These are phyloP conservation scores for Pleurotus eryngii DNA, from an alignment of 768 basidiomycete genomes.

Conservation along the genomic window DNA sequence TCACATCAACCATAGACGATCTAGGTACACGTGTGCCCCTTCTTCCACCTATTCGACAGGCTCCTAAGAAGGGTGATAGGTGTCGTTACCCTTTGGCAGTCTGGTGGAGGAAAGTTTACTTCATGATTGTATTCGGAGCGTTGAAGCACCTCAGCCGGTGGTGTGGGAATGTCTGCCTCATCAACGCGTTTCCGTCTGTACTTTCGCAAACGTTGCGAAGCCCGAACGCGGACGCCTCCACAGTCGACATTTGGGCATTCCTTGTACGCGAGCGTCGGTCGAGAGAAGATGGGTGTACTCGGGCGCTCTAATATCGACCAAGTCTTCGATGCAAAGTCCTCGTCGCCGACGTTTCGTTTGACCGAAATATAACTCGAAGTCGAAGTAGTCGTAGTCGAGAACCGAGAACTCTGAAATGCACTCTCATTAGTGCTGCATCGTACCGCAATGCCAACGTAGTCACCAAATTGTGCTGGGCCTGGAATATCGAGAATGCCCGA, in stretches of 20 bases:
- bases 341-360: conserved; percentile 8
- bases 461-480: conserved; percentile 14
- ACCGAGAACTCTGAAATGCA: conserved; percentile 15
- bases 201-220: not conserved
- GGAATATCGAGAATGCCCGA: not conserved
- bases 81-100: not conserved
- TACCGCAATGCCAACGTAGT: not conserved
- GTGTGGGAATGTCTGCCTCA: not conserved
- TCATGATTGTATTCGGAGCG: conserved; percentile 10
- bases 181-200: not conserved
- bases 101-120: not conserved
- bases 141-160: conserved; percentile 8
- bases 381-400: conserved; percentile 22
- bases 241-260: not conserved
- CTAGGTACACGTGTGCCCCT: not conserved
- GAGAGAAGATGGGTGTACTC: conserved; percentile 12
- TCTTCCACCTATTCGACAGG: conserved; percentile 1
- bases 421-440: not conserved
- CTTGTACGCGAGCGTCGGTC: not conserved
- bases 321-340: conserved; percentile 9
- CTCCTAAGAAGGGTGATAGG: not conserved
- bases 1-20: too few relatives aligned
- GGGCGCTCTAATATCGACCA: conserved; percentile 20
- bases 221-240: not conserved
- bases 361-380: conserved; percentile 21